Evolutionary conservation across 73 alveolate genomes (phyloP).

Genomic region (Paramecium caudatum): DNA sequence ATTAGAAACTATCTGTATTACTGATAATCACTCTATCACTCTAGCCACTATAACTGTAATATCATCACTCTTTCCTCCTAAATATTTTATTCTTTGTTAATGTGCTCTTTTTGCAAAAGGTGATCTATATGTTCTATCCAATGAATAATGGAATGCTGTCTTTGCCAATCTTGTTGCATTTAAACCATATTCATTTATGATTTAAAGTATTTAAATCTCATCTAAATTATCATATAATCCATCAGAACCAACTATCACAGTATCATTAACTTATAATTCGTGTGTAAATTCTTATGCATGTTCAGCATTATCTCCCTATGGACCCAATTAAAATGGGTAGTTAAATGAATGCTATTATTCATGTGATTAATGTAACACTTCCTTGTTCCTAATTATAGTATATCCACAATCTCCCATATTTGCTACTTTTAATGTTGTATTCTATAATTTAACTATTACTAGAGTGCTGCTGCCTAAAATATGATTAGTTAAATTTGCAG

Average conservation of each 20-base stretch:
- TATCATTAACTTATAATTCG: slow-evolving; percentile 80
- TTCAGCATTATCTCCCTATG: slow-evolving; percentile 70
- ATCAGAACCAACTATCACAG: slow-evolving; percentile 83
- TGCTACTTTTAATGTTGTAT: slow-evolving; percentile 3
- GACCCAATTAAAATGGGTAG: slow-evolving; percentile 71
- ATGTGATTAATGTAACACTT: slow-evolving; percentile 32
- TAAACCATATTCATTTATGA: slow-evolving; percentile 74
- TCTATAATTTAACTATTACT: neutral
- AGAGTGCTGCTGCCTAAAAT: slow-evolving; percentile 67
- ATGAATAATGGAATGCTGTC: slow-evolving; percentile 81
- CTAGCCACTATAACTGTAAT: slow-evolving; percentile 87
- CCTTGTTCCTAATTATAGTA: slow-evolving; percentile 59
- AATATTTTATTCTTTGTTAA: slow-evolving; percentile 73
- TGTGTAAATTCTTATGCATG: slow-evolving; percentile 75
- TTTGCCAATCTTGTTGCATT: slow-evolving; percentile 83
- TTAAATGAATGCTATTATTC: slow-evolving; percentile 72
- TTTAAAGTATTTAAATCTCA: slow-evolving; percentile 78
- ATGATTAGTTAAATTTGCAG: slow-evolving; percentile 50
- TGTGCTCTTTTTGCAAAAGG: slow-evolving; percentile 91
- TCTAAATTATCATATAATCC: slow-evolving; percentile 88
- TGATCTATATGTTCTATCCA: slow-evolving; percentile 74
- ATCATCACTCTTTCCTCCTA: slow-evolving; percentile 92
- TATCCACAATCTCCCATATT: slow-evolving; percentile 76
- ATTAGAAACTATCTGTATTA: neutral
- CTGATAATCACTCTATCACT: slow-evolving; percentile 57